Evolutionary conservation across 176 grass and related monocot species (phyloP), one percentile per base, ranked within the genome.

Genomic region (Sorghum bicolor): DNA sequence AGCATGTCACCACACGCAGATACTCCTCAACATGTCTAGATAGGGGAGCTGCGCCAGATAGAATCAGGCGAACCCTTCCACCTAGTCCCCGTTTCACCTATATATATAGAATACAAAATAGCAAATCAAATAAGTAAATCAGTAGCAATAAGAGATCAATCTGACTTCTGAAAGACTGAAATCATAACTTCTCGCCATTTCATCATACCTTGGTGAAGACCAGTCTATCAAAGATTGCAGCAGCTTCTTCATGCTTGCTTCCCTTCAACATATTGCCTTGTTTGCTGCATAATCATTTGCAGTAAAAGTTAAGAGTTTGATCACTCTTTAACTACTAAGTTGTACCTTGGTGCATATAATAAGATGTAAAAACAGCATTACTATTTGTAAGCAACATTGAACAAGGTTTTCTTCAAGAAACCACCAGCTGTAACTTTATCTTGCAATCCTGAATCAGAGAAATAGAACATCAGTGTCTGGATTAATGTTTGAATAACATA

Each of bases 41-140:
- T 4, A 98, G 78, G 72, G 96, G 96, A 79, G 96, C 96, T 73
- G 91, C 96, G 10, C 96, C 96, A 16, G 96, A 98, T 68, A 98
- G 52, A 79, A 98, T 94, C 67, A 99, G 8, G 13, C 93, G 89
- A 24, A 94, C 93, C 40, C 81, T 90, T 31, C 96, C 96, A 68
- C 96, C 96, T 40, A 99, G 32, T 72, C 89, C 87, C 77, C 75
- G 76, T 89, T 94, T 96, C 75, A 99, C 91, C 96, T 98, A 87
- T 19, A 80, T 98, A 87, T 19, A 80, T 55, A 33, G 26, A 80
- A 76, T 61, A 78, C 16, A 63, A 25, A 71, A 30, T 34, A 55
- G 61, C 24, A 73, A 73, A 69, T 37, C n/a, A 61, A 80, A 9
- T 80, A 26, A 63, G 48, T 19, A 38, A 8, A 83, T 80, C 78